phyloP scores from a whole-genome alignment of 352 stramenopile species.

The Phytophthora chlamydospora region DNA sequence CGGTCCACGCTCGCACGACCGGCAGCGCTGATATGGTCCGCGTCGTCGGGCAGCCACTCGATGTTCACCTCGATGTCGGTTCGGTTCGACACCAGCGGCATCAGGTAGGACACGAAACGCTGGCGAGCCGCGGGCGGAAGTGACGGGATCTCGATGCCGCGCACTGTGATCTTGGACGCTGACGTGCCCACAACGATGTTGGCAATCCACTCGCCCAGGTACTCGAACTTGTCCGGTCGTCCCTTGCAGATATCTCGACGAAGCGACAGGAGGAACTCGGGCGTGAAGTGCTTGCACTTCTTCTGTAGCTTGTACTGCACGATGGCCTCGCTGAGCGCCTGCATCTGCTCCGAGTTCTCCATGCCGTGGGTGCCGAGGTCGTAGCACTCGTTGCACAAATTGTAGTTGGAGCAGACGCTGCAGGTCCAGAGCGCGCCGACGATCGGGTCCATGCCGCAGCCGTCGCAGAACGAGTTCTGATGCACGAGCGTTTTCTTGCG shows the following conservation, averaged over 20 bases:
- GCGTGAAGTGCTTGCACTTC: constrained; percentile 79
- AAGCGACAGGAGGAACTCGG: constrained; percentile 75
- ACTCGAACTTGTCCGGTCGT: constrained; percentile 83
- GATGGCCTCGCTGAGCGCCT: constrained; percentile 70
- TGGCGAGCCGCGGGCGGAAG: constrained; percentile 59
- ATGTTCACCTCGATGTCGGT: constrained; percentile 86
- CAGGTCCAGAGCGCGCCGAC: constrained; percentile 70
- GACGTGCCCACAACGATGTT: constrained; percentile 75
- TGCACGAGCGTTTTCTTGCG: constrained; percentile 75
- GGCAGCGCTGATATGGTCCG: constrained; percentile 39
- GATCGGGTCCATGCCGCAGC: constrained; percentile 76
- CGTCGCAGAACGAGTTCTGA: constrained; percentile 69
- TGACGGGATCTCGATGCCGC: constrained; percentile 79
- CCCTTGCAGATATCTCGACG: constrained; percentile 82
- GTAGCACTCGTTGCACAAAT: constrained; percentile 77
- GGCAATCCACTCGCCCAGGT: constrained; percentile 82
- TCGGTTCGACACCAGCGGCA: constrained; percentile 82
- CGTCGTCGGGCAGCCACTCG: constrained; percentile 79
- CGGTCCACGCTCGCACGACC: constrained; percentile 41
- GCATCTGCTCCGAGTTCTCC: constrained; percentile 75
- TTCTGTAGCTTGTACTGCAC: constrained; percentile 76
- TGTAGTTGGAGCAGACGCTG: constrained; percentile 74
- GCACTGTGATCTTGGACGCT: constrained; percentile 77
- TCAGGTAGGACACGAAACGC: constrained; percentile 77
- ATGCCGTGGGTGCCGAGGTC: constrained; percentile 73